A percentile compares a stretch with the other conserved stretches of the same genome.
Evolutionary conservation across 768 basidiomycete genomes (phyloP).

Genomic region (Tylopilus sp.): DNA sequence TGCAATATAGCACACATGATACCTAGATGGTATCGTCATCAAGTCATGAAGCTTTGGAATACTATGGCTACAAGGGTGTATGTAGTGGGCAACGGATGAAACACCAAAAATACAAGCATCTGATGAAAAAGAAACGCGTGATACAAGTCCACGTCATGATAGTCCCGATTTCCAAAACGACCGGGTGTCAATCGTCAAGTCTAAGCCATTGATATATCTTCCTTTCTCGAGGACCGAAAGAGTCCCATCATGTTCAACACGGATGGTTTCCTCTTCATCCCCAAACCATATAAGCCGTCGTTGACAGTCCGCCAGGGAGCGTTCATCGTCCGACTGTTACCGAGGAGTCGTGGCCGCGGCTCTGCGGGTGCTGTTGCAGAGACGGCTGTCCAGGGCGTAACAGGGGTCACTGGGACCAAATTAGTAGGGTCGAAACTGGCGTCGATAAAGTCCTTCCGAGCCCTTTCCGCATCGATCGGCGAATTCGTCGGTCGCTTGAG

Average conservation of each 20-base stretch:
- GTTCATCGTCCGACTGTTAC: constrained; percentile 4
- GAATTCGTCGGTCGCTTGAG: constrained; percentile 35
- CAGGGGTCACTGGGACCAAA: constrained; percentile 4
- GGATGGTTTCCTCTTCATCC: constrained; percentile 23
- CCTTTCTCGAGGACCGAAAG: constrained; percentile 28
- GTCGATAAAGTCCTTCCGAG: constrained; percentile 41
- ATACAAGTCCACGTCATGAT: neutral
- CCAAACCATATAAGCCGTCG: constrained; percentile 6
- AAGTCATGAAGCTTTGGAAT: no score
- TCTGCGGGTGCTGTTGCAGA: neutral
- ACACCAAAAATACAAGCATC: neutral
- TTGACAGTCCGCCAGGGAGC: constrained; percentile 4
- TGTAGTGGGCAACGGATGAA: no score
- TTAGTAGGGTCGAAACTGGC: constrained; percentile 40
- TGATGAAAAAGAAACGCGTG: no score
- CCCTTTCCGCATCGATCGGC: constrained; percentile 33
- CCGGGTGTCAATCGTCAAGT: no score
- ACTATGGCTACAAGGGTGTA: no score
- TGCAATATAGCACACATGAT: no score
- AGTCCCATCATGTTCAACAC: constrained; percentile 29
- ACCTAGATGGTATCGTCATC: no score
- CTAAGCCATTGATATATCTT: constrained; percentile 12
- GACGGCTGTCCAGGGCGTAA: neutral
- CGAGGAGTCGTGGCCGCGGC: neutral
- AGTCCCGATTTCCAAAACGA: neutral